Base-by-base conservation (phyloP, 179 eudicot species). In the Gypsophila paniculata region DNA sequence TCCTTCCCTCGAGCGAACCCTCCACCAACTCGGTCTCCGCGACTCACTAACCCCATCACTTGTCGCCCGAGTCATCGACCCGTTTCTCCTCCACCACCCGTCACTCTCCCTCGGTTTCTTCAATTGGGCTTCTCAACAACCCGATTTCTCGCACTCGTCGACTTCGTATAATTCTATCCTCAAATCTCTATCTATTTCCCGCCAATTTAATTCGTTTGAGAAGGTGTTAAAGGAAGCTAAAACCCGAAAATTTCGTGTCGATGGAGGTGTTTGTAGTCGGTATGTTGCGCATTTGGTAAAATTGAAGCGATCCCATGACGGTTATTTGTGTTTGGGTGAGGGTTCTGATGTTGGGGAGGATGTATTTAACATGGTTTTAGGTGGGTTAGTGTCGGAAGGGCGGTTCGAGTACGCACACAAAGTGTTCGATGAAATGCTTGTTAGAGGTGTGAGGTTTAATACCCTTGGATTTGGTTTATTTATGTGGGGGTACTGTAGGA, bases 41-140 rank as follows among this genome's bases (percentile, higher is more conserved):
- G 67, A 83, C 77, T 85, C 85, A 8, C 83, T 92, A 2, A 86
- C 75, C 71, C 85, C 96, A 1, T 23, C 81, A 3, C 87, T 90
- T 60, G 90, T 93, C 8, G 85, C 95, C 77, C 81, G 71, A 75
- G 90, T 90, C 81, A 90, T 90, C 78, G 91, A 93, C 81, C 92
- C 95, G 8, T 76, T 75, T 74, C 98, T 92, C 72, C 84, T 90
- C 65, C 36, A 71, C 68, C 89, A 90, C 83, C 96, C 85, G 4
- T 84, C 86, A 49, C 89, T 91, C 1, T 88, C 96, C 17, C 79
- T 85, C 6, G 96, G 95, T 10, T 89, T 93, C 85, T 90, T 89
- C 89, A 77, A 90, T 26, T 93, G 96, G 98, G 92, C 92, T 9
- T 78, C 98, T 54, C 95, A 93, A 17, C 98, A 92, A 54, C 96